Percentiles rank a stretch among this genome's conserved stretches.
These are phyloP conservation scores for Ophiostoma quercus DNA, from an alignment of 2,329 filamentous ascomycete species.

Conservation along the genomic window DNA sequence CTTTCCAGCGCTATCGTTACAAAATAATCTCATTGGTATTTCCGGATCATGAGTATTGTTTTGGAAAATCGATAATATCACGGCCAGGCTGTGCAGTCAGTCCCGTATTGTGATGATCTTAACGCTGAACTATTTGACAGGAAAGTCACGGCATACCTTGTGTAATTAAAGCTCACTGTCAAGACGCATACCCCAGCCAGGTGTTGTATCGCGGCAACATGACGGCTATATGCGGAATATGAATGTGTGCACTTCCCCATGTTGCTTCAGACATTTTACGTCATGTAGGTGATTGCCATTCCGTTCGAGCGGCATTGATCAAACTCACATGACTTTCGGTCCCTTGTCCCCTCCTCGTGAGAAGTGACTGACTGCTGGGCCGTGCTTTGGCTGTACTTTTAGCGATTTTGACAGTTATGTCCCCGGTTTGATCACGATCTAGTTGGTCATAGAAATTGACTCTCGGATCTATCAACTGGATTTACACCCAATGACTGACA, in stretches of 20 bases:
- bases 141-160: neutral
- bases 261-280: neutral
- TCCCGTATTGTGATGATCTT: neutral
- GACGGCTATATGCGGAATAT: neutral
- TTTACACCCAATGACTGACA: neutral
- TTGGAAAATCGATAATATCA: too few relatives aligned
- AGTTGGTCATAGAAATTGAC: conserved; percentile 2
- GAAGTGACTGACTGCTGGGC: neutral
- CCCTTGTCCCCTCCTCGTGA: neutral
- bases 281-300: neutral
- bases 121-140: neutral
- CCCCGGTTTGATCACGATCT: neutral
- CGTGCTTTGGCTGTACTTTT: neutral
- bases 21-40: neutral
- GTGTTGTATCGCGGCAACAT: neutral
- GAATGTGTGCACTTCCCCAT: neutral
- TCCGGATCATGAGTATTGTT: neutral
- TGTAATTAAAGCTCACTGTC: neutral
- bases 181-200: neutral
- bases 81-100: neutral
- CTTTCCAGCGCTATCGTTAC: too few relatives aligned
- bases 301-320: neutral
- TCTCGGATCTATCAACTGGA: neutral
- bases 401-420: neutral
- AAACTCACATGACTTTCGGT: neutral